These are phyloP conservation scores for Alternaria burnsii DNA, from an alignment of 2,329 filamentous ascomycete species.

Conservation along the genomic window DNA sequence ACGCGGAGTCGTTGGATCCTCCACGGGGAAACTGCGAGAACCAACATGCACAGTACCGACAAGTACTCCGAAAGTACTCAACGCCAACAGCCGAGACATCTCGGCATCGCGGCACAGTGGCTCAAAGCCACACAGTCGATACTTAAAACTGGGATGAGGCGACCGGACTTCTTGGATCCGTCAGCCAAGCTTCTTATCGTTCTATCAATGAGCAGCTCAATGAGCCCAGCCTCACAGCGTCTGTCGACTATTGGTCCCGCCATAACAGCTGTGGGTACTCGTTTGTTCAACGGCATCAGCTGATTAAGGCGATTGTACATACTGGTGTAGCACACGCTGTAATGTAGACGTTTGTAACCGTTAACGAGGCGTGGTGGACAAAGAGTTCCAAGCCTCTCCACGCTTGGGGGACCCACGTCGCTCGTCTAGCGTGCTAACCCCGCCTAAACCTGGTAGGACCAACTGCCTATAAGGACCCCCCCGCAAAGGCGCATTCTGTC, in stretches of 20 bases:
- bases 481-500: constrained; percentile 28
- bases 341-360: constrained; percentile 9
- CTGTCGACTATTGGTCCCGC: constrained; percentile 4
- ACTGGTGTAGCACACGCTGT: constrained; percentile 7
- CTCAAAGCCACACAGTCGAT: constrained; percentile 22
- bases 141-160: constrained; percentile 29
- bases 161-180: constrained; percentile 39
- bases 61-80: constrained; percentile 17
- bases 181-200: constrained; percentile 47
- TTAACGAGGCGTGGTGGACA: constrained; percentile 31
- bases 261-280: constrained; percentile 3
- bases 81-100: constrained; percentile 36
- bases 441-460: constrained; percentile 33
- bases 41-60: constrained; percentile 3
- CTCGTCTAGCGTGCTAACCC: constrained; percentile 41
- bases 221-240: constrained; percentile 11
- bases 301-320: constrained; percentile 6
- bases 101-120: constrained; percentile 41
- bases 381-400: constrained; percentile 30
- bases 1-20: constrained; percentile 12
- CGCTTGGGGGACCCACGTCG: constrained; percentile 44
- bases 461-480: constrained; percentile 46
- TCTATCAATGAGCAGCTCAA: constrained; percentile 18
- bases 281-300: constrained; percentile 9
- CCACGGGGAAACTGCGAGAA: constrained; percentile 5